phyloP scores from a whole-genome alignment of 805 yeast genomes.

The Lipomyces spencermartinsiae region DNA sequence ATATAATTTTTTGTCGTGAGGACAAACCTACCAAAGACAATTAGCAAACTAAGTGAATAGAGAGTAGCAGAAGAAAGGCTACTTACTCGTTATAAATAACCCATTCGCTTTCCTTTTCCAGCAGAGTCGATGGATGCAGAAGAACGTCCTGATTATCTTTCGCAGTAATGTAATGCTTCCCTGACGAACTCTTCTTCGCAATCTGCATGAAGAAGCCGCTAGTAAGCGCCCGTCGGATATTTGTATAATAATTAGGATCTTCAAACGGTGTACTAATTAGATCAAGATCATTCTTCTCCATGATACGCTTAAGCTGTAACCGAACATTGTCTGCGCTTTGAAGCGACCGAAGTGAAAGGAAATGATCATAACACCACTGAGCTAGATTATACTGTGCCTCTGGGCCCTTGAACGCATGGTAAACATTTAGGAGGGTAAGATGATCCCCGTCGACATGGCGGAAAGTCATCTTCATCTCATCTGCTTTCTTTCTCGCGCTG shows the following conservation, averaged over 20 bases:
- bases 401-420: conserved; percentile 77
- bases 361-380: conserved; percentile 95
- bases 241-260: conserved; percentile 69
- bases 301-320: conserved; percentile 77
- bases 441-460: conserved; percentile 97
- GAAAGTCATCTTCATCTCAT: conserved; percentile 83
- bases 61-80: background rate
- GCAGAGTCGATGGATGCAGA: conserved; percentile 90
- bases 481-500: conserved; percentile 84
- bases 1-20: conserved; percentile 92
- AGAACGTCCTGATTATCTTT: conserved; percentile 96
- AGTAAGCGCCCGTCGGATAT: conserved; percentile 82
- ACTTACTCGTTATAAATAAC: conserved; percentile 82
- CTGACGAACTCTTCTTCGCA: conserved; percentile 74
- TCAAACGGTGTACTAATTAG: conserved; percentile 71
- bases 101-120: conserved; percentile 91
- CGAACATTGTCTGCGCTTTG: conserved; percentile 87
- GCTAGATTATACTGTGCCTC: conserved; percentile 63
- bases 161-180: conserved; percentile 84
- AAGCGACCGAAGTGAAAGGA: conserved; percentile 80
- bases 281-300: conserved; percentile 81
- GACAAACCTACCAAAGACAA: conserved; percentile 57
- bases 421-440: conserved; percentile 85
- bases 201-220: conserved; percentile 98
- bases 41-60: background rate